Evolutionary conservation across 2,329 filamentous ascomycete species (phyloP), one percentile per base, ranked within the genome.

Genomic region (Chaetomium sp.): DNA sequence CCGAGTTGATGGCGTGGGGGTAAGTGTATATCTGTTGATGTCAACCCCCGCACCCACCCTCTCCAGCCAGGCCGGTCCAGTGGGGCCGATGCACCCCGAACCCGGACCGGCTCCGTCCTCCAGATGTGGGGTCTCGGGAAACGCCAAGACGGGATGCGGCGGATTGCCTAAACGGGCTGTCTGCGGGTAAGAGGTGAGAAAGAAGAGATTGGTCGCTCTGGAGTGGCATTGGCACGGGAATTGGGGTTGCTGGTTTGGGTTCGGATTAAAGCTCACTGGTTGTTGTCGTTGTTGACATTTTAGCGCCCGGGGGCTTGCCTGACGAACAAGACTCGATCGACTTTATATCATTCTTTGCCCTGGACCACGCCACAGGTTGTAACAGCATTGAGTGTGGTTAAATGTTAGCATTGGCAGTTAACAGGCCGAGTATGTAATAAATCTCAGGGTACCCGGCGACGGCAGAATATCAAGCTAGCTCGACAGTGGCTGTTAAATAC

Each of bases 101-200:
- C 23, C 1, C 16, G 38, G 38, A 42, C 25, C 38, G 56, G 42
- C 38, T 21, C 21, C 42, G 42, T 31, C 16, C n/a, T 31, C 50
- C 13, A 27, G 12, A 31, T 53, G 25, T 31, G 50, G 25, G 42
- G 25, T 21, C n/a, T 10, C 23, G 13, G 47, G 23, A n/a, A 13
- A 31, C 29, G 47, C 49, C 58, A 60, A 60, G 49, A 29, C 49
- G 58, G 58, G 2, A 9, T 25, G 13, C 45, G 27, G 8, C 33
- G 31, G 47, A 42, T 42, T 45, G 58, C 58, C 49, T 53, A 60
- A 45, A 4, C 45, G 45, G 47, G 19, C 5, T 16, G 57, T 47
- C 16, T 42, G 16, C 13, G 35, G 35, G 16, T 45, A 49, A 50
- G 42, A 8, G 1, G 45, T 19, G 38, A 42, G 38, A 42, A 16